phyloP scores from a whole-genome alignment of 108 stramenopile genomes.

The Skeletonema marinoi region DNA sequence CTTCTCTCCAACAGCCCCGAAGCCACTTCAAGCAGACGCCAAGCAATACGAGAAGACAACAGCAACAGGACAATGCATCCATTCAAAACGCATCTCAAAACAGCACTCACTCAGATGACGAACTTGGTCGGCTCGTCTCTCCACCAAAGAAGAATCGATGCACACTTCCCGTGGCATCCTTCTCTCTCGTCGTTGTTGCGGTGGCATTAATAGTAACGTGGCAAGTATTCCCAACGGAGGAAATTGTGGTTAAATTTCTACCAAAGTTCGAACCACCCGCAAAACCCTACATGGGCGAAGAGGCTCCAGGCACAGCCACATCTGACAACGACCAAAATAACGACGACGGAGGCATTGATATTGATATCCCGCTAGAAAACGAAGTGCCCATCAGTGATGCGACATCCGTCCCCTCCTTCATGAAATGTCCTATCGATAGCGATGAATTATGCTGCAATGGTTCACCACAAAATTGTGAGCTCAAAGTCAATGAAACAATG shows the following conservation, averaged over 20 bases:
- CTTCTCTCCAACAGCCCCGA: neutral
- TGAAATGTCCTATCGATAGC: constrained; percentile 26
- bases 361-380: neutral
- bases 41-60: neutral
- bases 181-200: constrained; percentile 29
- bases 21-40: neutral
- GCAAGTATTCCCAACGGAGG: constrained; percentile 31
- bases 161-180: constrained; percentile 25
- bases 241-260: constrained; percentile 28
- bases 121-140: neutral
- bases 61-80: neutral
- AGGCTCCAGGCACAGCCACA: constrained; percentile 8
- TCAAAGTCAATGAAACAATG: constrained; percentile 43
- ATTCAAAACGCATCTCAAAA: neutral
- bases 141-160: constrained; percentile 37
- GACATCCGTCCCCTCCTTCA: constrained; percentile 35
- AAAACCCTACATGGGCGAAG: constrained; percentile 32
- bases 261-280: constrained; percentile 31
- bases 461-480: constrained; percentile 25
- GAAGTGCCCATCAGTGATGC: neutral
- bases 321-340: neutral
- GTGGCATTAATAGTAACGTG: constrained; percentile 19
- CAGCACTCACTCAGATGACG: neutral
- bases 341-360: constrained; percentile 3
- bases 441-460: constrained; percentile 42